Evolutionary conservation across 169 alveolate genomes (phyloP), one percentile per base, ranked within the genome.

Genomic region (Plasmodium sp.): DNA sequence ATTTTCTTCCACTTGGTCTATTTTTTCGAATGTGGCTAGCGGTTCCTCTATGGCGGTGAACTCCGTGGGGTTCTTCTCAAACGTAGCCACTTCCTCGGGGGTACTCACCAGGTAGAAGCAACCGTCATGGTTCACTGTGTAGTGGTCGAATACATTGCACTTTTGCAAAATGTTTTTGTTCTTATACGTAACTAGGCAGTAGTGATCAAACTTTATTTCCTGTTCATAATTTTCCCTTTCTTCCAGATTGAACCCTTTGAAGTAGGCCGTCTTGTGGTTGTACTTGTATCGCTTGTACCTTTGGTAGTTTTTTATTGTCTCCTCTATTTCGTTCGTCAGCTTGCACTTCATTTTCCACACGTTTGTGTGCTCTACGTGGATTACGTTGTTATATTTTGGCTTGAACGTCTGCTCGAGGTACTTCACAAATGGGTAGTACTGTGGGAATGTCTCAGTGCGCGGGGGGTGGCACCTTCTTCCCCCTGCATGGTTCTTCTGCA

Each of bases 111-210:
- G 39, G 58, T 88, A 88, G 54, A 31, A 88, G 18, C 71, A 12
- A 2, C 84, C 83, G 80, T 80, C 71, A 80, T 88, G 77, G 82
- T 79, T 34, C 39, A 88, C 27, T 41, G 94, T 88, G 73, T 88
- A 88, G 72, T 88, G 62, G 36, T 88, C 75, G 74, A 41, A 77
- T 80, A 88, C 80, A 43, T 88, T 80, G 54, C 94, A 88, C 16
- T 88, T 88, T 58, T 74, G 41, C 62, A 88, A 67, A 80, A 88
- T 56, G 73, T 80, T 62, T 51, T 88, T 88, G 18, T 88, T 80
- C 58, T 88, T 88, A 88, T 88, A 88, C 2, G 94, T 88, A 80
- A 88, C 94, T 67, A 88, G 2, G 45, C 94, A 88, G 71, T 80
- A 88, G 0, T 88, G 62, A n/a, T 88, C 71, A 81, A 88, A 88